Evolutionary conservation across 129 eudicot species (phyloP), one percentile per base, ranked within the genome.

Genomic region (Saposhnikovia divaricata): DNA sequence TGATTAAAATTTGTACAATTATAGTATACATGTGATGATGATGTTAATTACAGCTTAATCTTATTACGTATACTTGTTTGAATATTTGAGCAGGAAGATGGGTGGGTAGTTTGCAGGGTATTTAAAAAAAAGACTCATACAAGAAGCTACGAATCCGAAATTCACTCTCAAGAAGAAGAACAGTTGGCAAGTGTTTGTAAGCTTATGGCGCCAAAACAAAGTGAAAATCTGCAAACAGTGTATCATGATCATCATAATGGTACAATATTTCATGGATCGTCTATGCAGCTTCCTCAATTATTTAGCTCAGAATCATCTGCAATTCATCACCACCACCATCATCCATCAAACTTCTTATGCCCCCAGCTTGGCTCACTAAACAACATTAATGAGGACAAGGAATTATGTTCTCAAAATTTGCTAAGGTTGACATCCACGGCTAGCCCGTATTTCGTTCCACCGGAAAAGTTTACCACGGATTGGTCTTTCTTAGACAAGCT

Each of bases 21-120:
- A 28, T 37, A 48, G 21, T 14, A 34, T 34, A 34, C 37, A 34
- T 34, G 37, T 34, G 37, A 34, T 34, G 37, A 34, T 34, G 37
- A 34, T 28, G 12, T 66, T 66, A 6, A 27, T 3, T 27, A 6
- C 38, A 4, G 7, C 38, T 14, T 11, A 66, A 8, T 57, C 66
- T 57, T 6, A 57, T 57, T 23, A 57, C n/a, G 37, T 4, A 0
- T 70, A 70, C 39, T 34, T 19, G 48, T 71, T 71, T 71, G 28
- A 39, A 71, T 46, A 12, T 79, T 31, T 65, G 53, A 46, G 82
- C 97, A 91, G 91, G 97, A 93, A 89, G 97, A 91, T 71, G 98
- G 98, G 0, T 93, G 98, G 98, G 98, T 93, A 31, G 96, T 93
- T 4, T 93, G 98, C 76, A 85, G 98, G 81, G 98, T 93, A 42